Percentiles rank a stretch among this genome's conserved stretches.
These are phyloP conservation scores for Cucumis hystrix DNA, from an alignment of 306 rosid genomes.

Conservation along the genomic window DNA sequence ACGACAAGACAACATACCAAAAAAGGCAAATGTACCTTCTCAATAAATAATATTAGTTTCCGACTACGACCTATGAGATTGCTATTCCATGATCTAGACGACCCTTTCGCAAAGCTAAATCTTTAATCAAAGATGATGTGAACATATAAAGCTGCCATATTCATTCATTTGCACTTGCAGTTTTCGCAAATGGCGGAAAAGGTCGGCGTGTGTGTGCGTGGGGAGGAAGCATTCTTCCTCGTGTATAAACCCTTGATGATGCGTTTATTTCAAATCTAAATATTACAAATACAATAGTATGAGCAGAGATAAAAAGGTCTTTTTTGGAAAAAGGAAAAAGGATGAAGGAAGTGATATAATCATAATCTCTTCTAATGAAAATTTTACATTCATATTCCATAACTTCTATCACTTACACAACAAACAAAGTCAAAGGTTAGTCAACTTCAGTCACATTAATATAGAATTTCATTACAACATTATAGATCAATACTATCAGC, in stretches of 20 bases:
- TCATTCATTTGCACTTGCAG: background rate
- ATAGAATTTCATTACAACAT: background rate
- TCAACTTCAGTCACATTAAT: background rate
- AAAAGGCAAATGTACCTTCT: slow-evolving; percentile 56
- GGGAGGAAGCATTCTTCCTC: background rate
- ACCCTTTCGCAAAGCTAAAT: background rate
- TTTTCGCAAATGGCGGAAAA: background rate
- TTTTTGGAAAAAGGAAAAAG: background rate
- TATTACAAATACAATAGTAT: background rate
- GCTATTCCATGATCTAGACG: background rate
- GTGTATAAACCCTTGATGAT: background rate
- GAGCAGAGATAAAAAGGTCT: background rate
- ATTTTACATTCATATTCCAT: background rate
- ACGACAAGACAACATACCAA: slow-evolving; percentile 13
- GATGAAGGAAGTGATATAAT: background rate
- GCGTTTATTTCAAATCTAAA: background rate
- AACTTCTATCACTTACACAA: background rate
- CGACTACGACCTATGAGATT: slow-evolving; percentile 24
- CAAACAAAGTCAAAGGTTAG: too few relatives aligned
- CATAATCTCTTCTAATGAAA: background rate
- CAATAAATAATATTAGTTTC: slow-evolving; percentile 32
- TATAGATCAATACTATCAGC: background rate
- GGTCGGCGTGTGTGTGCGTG: background rate
- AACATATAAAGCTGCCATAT: background rate
- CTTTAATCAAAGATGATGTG: slow-evolving; percentile 1